phyloP scores from a whole-genome alignment of 2,329 filamentous ascomycete genomes.

The Cercospora sojina region DNA sequence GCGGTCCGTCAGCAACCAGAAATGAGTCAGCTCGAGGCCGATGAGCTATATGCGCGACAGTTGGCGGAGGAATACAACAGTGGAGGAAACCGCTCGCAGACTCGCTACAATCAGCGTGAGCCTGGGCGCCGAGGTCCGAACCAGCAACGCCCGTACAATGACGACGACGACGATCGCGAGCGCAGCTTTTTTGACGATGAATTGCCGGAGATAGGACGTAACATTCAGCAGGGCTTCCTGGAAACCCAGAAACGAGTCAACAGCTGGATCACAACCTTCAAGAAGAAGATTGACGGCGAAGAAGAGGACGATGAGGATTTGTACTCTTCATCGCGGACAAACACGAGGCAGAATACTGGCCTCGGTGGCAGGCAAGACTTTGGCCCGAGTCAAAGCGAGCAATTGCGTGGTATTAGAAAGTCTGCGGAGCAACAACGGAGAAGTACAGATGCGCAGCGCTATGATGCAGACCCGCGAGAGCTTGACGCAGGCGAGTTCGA shows the following conservation, averaged over 20 bases:
- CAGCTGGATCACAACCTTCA: constrained; percentile 84
- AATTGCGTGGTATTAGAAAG: constrained; percentile 41
- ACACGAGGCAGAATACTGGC: constrained; percentile 31
- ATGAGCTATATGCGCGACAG: constrained; percentile 88
- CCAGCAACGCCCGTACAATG: constrained; percentile 51
- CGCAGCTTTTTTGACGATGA: constrained; percentile 96
- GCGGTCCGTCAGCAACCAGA: constrained; percentile 67
- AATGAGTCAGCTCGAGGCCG: constrained; percentile 80
- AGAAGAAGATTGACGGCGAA: constrained; percentile 90
- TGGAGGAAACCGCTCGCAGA: constrained; percentile 31
- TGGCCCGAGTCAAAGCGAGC: constrained; percentile 40
- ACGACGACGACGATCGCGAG: constrained; percentile 61
- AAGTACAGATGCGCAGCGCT: constrained; percentile 85
- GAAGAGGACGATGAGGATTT: constrained; percentile 68
- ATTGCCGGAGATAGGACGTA: constrained; percentile 87
- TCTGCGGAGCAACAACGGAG: constrained; percentile 46
- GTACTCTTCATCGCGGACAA: constrained; percentile 38
- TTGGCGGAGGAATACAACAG: constrained; percentile 81
- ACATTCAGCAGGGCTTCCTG: constrained; percentile 87
- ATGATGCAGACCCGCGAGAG: constrained; percentile 90
- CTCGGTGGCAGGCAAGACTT: constrained; percentile 41
- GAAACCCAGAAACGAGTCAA: constrained; percentile 94
- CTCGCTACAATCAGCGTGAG: constrained; percentile 39
- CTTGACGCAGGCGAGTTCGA: constrained; percentile 81
- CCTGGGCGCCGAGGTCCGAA: constrained; percentile 38